Evolutionary conservation across 2,329 filamentous ascomycete genomes (phyloP).

Genomic region (Nothophaeocryptopus gaeumannii): DNA sequence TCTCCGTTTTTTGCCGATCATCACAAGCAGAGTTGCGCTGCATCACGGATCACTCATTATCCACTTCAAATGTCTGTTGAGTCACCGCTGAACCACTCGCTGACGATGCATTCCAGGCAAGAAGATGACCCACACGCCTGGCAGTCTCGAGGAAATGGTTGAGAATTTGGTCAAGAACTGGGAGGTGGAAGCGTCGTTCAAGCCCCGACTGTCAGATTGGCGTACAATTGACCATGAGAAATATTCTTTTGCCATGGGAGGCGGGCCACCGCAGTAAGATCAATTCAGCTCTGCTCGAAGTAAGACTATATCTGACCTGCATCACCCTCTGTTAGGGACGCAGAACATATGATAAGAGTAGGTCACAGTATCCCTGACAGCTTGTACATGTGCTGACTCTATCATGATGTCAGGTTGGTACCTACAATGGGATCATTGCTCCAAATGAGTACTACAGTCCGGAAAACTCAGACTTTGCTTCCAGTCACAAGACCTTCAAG

Average conservation of each 20-base stretch:
- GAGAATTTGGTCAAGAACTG: constrained; percentile 72
- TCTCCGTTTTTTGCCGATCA: neutral
- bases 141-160: constrained; percentile 59
- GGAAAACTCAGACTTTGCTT: constrained; percentile 58
- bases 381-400: neutral
- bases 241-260: constrained; percentile 65
- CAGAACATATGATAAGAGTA: constrained; percentile 60
- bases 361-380: neutral
- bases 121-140: constrained; percentile 53
- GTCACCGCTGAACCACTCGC: constrained; percentile 1
- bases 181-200: constrained; percentile 70
- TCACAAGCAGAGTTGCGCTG: no score
- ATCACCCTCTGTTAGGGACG: constrained; percentile 34
- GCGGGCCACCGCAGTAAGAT: constrained; percentile 49
- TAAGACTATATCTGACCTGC: no score
- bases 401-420: constrained; percentile 49
- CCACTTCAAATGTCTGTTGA: no score
- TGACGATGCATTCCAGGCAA: constrained; percentile 49
- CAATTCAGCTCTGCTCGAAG: no score
- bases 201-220: constrained; percentile 60
- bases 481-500: constrained; percentile 68
- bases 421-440: constrained; percentile 66
- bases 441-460: constrained; percentile 65
- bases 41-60: no score
- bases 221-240: constrained; percentile 59